phyloP scores from a whole-genome alignment of 1,284 basidiomycete genomes.

The Malassezia sp. region DNA sequence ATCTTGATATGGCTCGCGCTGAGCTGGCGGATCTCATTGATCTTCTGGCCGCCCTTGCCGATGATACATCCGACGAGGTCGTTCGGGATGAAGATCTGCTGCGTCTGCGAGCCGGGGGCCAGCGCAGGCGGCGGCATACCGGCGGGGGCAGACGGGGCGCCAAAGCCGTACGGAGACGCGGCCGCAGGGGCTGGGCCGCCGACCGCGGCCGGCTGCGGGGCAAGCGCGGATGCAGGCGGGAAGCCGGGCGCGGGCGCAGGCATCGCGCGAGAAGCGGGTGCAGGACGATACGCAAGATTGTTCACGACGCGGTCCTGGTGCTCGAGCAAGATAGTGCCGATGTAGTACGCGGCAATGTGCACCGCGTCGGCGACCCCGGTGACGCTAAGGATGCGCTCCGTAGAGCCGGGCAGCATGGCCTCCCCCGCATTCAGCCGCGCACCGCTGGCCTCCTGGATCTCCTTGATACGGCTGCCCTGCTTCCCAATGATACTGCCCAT shows the following conservation, averaged over 20 bases:
- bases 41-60: slow-evolving; percentile 94
- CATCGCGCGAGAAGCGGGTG: slow-evolving; percentile 16
- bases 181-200: slow-evolving; percentile 14
- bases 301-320: slow-evolving; percentile 59
- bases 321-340: slow-evolving; percentile 90
- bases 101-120: slow-evolving; percentile 61
- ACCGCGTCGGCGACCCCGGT: slow-evolving; percentile 99
- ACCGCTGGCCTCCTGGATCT: slow-evolving; percentile 97
- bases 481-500: slow-evolving; percentile 99
- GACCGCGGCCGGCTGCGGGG: slow-evolving; percentile 4
- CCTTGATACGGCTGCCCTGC: slow-evolving; percentile 94
- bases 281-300: slow-evolving; percentile 47
- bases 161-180: slow-evolving; percentile 4
- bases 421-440: slow-evolving; percentile 92
- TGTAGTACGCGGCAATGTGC: slow-evolving; percentile 98
- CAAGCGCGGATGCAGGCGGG: slow-evolving; percentile 2
- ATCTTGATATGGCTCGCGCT: slow-evolving; percentile 93
- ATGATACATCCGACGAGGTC: slow-evolving; percentile 96
- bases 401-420: slow-evolving; percentile 96
- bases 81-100: slow-evolving; percentile 97
- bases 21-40: slow-evolving; percentile 94
- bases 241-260: slow-evolving; percentile 5
- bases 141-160: slow-evolving; percentile 5
- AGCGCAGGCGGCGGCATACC: slow-evolving; percentile 48
- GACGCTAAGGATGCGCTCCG: slow-evolving; percentile 80